Base-by-base conservation (phyloP, 129 eudicot species). In the Oenanthe sinensis region DNA sequence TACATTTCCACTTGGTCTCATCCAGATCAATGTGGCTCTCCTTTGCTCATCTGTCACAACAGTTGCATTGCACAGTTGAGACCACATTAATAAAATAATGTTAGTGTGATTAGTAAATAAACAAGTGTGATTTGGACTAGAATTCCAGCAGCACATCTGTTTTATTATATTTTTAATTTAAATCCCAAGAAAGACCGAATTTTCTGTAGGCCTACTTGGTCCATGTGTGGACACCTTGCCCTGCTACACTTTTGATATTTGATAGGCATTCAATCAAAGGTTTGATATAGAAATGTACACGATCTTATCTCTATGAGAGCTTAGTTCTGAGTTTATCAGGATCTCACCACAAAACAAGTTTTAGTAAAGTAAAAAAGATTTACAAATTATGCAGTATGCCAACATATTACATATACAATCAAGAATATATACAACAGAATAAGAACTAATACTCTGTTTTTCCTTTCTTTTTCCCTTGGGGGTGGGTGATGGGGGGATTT, bases 31-130 rank as follows among this genome's bases (percentile, higher is more conserved):
- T 65, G 70, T 68, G 52, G 40, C 16, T 26, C 48, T 48, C 75
- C 54, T 44, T 37, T 72, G 87, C 85, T 40, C 50, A 70, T 76
- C 87, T 84, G 87, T 84, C 84, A 76, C 14, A 75, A 55, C 42
- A 79, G 47, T 45, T 49, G 75, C 75, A 55, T 13, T 55, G 15
- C 10, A 75, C 75, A 83, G 26, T 47, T 79, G 77, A 19, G 39
- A 20, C 58, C 77, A 79, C 48, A 43, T 62, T 74, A 83, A 42
- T 46, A 42, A 2, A 71, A 71, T 0, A 37, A 71, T 19, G 17
- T 12, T 44, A 24, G 19, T 12, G 6, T 36, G 8, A 74, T 26
- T 46, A 22, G 54, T n/a, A 43, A 44, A 22, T 42, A 44, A 11
- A 71, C 45, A 19, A 30, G 42, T 15, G 16, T 46, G 39, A 74